A percentile compares a stretch with the other conserved stretches of the same genome.
phyloP scores from a whole-genome alignment of 2,329 filamentous ascomycete species.

The Aspergillus uvarum region DNA sequence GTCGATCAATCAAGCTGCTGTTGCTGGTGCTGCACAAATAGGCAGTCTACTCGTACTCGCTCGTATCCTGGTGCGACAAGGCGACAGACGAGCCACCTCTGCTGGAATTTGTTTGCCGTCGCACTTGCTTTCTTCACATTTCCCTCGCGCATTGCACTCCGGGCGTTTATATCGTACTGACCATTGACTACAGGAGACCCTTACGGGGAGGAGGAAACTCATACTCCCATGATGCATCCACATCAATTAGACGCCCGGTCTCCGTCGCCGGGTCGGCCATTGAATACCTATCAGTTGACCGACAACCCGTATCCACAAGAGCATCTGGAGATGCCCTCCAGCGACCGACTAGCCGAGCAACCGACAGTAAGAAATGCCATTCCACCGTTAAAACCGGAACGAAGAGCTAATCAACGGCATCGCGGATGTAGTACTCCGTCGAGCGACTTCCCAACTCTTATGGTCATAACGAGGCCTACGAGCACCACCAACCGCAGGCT shows the following conservation, averaged over 20 bases:
- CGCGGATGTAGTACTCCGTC: constrained; percentile 61
- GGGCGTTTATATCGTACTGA: constrained; percentile 19
- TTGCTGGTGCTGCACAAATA: no score
- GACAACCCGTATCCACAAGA: constrained; percentile 67
- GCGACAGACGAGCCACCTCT: not conserved
- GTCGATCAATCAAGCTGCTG: not conserved
- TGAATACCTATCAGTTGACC: constrained; percentile 77
- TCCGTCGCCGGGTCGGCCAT: constrained; percentile 73
- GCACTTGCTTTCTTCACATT: not conserved
- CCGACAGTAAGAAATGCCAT: constrained; percentile 64
- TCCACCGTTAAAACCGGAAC: not conserved
- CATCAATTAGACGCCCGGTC: constrained; percentile 58
- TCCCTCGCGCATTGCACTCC: not conserved
- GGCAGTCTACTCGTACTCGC: not conserved
- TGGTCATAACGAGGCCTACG: constrained; percentile 62
- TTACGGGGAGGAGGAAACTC: constrained; percentile 44
- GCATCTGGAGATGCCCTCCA: constrained; percentile 68
- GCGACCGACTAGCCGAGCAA: constrained; percentile 78
- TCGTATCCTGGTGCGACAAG: not conserved
- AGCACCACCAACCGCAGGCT: constrained; percentile 49
- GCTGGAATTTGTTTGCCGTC: not conserved
- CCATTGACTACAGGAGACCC: constrained; percentile 35
- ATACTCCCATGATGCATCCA: constrained; percentile 51
- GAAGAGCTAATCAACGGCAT: constrained; percentile 10
- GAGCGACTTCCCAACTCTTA: constrained; percentile 65